Evolutionary conservation across 2,329 filamentous ascomycete species (phyloP).

Genomic region (Rugonectria rugulosa): DNA sequence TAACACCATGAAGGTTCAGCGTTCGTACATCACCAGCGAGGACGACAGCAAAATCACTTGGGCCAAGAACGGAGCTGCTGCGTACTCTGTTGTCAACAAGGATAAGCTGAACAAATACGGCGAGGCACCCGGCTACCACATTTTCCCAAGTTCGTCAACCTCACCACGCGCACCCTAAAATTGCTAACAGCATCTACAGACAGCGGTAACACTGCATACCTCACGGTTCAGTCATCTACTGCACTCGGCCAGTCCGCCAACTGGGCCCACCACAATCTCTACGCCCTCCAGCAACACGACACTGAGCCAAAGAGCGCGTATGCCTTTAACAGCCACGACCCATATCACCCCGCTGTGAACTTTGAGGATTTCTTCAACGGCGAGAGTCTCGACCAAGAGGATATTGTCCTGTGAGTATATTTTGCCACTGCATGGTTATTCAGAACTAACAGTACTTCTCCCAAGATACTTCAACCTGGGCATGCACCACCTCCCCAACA

Average conservation of each 20-base stretch:
- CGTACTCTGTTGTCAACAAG: constrained; percentile 55
- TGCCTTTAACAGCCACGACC: constrained; percentile 48
- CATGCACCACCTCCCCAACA: constrained; percentile 51
- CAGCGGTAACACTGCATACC: constrained; percentile 45
- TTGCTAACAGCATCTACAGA: constrained; percentile 8
- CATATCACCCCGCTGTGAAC: constrained; percentile 51
- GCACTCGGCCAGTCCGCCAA: constrained; percentile 55
- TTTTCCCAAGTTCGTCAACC: constrained; percentile 42
- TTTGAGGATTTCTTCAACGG: constrained; percentile 55
- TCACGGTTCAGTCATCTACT: constrained; percentile 52
- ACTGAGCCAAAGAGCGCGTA: constrained; percentile 44
- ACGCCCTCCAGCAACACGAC: constrained; percentile 45
- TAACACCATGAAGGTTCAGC: constrained; percentile 19
- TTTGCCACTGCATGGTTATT: accelerated
- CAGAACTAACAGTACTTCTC: background rate
- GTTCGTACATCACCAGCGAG: constrained; percentile 51
- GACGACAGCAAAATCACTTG: constrained; percentile 46
- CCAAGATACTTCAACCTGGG: constrained; percentile 52
- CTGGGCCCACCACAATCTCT: constrained; percentile 49
- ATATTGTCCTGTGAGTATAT: constrained; percentile 52
- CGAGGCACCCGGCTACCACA: constrained; percentile 55
- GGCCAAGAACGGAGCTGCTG: constrained; percentile 51
- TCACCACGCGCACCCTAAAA: background rate
- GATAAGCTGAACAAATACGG: constrained; percentile 56
- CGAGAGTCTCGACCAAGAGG: constrained; percentile 48